Percentiles rank a stretch among this genome's conserved stretches.
phyloP scores from a whole-genome alignment of 2,329 filamentous ascomycete genomes.

The Sarocladiaceae sp. region DNA sequence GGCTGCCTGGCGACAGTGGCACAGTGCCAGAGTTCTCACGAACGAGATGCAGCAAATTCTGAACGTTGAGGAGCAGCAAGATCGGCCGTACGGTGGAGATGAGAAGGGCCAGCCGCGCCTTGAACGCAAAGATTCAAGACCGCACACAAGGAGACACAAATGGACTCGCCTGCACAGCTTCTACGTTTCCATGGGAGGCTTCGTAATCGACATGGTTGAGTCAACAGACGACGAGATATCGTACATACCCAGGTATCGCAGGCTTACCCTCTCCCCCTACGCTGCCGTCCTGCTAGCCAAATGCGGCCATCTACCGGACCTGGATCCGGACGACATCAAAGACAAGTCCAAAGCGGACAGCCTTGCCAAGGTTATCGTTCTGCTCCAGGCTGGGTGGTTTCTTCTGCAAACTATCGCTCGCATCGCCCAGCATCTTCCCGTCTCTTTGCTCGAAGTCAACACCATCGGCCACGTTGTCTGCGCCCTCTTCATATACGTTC shows the following conservation, averaged over 20 bases:
- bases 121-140: background rate
- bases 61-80: background rate
- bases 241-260: background rate
- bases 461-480: slow-evolving; percentile 27
- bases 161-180: slow-evolving; percentile 24
- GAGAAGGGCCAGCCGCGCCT: background rate
- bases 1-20: slow-evolving; percentile 20
- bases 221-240: background rate
- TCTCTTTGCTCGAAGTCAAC: slow-evolving; percentile 29
- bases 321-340: slow-evolving; percentile 18
- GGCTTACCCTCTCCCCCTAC: slow-evolving; percentile 8
- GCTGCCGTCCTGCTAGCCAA: slow-evolving; percentile 10
- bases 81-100: background rate
- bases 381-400: slow-evolving; percentile 31
- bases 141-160: slow-evolving; percentile 7
- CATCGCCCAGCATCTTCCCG: slow-evolving; percentile 21
- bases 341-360: slow-evolving; percentile 29
- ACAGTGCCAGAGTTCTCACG: slow-evolving; percentile 10
- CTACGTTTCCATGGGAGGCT: slow-evolving; percentile 24
- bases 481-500: slow-evolving; percentile 23
- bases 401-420: slow-evolving; percentile 26
- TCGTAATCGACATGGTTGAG: slow-evolving; percentile 16
- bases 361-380: slow-evolving; percentile 26
- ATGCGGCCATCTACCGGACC: slow-evolving; percentile 3
- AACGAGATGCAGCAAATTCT: slow-evolving; percentile 12